Base-by-base conservation (phyloP, 2,329 filamentous ascomycete genomes). In the Tolypocladium album region DNA sequence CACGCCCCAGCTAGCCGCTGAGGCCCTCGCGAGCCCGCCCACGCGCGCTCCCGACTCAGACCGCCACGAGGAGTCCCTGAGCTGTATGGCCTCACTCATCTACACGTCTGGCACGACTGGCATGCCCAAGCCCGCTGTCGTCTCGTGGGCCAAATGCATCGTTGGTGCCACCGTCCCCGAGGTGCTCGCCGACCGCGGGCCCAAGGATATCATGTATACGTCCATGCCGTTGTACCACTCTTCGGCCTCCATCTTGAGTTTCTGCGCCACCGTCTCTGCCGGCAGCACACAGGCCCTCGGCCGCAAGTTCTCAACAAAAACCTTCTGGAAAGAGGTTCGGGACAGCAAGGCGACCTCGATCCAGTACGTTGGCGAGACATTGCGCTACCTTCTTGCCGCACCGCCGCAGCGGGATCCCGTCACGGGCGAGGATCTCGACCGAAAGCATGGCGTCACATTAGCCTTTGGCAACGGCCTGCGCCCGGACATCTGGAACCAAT, bases 201-300 rank as follows among this genome's bases (percentile, higher is more conserved):
- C 77, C 2, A 77, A 78, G 1, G 91, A 95, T 68, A 79, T 88
- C 40, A 86, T 90, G 69, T 93, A 91, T 69, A 92, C 89, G 87
- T 87, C 87, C 60, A 95, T 96, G 90, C 92, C 92, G 0, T 79
- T 96, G 8, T 96, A 96, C 70, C 92, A 96, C 75, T 88, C 88
- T 47, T 90, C 91, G 0, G 92, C 89, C 15, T 77, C 84, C 5
- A 66, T 94, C 8, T 79, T 96, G 52, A 89, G 87, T 31, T 82
- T 92, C 60, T 72, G 80, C 56, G 78, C 84, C 55, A 81, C 83
- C 31, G 71, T 94, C 39, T 71, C 80, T 59, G 73, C 75, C 0
- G 88, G 87, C 50, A 81, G 79, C 43, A 89, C 90, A 0, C 76
- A 92, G 58, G 83, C 89, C 34, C 74, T 96, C 20, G 88, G 89